phyloP scores from a whole-genome alignment of 345 rosid genomes.

The Gossypium arboreum region DNA sequence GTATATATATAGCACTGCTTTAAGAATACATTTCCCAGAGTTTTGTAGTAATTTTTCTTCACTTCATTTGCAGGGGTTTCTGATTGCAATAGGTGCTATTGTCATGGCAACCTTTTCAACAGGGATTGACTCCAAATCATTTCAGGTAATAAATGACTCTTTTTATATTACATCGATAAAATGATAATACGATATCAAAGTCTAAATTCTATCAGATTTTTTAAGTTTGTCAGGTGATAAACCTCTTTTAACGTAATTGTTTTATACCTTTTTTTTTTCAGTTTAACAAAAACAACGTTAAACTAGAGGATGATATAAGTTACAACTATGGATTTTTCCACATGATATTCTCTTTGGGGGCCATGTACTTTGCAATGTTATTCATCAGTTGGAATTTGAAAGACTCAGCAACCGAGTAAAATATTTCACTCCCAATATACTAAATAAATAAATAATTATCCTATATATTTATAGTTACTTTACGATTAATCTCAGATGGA shows the following conservation, averaged over 20 bases:
- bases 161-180: not conserved
- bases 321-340: slow-evolving; percentile 80
- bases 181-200: not conserved
- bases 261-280: slow-evolving; percentile 13
- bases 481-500: slow-evolving; percentile 50
- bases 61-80: slow-evolving; percentile 51
- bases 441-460: not conserved
- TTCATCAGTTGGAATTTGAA: slow-evolving; percentile 83
- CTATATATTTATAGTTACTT: not conserved
- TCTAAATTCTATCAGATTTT: not conserved
- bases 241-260: not conserved
- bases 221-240: not conserved
- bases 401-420: slow-evolving; percentile 42
- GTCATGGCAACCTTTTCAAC: slow-evolving; percentile 95
- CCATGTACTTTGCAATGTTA: slow-evolving; percentile 92
- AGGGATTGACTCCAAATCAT: slow-evolving; percentile 81
- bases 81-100: slow-evolving; percentile 74
- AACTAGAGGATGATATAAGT: slow-evolving; percentile 60
- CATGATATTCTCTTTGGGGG: slow-evolving; percentile 79
- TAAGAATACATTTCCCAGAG: not conserved
- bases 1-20: not conserved
- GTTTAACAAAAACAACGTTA: slow-evolving; percentile 55
- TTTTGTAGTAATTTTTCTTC: not conserved
- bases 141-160: slow-evolving; percentile 36
- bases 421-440: not conserved